phyloP scores from a whole-genome alignment of 2,329 filamentous ascomycete species.

The Chrysoporthe cubensis region DNA sequence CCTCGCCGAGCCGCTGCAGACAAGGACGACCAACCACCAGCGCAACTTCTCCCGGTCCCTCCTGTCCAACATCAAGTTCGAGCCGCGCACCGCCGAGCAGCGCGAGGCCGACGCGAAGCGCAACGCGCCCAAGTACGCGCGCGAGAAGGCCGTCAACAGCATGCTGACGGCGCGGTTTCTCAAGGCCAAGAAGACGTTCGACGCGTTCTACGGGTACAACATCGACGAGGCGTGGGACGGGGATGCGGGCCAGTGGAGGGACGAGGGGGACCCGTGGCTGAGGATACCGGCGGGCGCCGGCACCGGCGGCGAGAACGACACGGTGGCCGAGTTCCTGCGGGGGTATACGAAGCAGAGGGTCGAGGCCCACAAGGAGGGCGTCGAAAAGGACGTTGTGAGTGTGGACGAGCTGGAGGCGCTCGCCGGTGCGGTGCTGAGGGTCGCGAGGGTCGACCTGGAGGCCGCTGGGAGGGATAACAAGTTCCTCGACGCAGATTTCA shows the following conservation, averaged over 20 bases:
- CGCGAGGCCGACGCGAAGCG: conserved; percentile 28
- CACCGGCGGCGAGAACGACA: conserved; percentile 19
- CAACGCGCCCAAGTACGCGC: conserved; percentile 31
- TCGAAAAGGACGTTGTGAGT: conserved; percentile 17
- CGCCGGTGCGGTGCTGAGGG: conserved; percentile 25
- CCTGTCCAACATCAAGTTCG: conserved; percentile 26
- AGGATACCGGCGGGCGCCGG: conserved; percentile 15
- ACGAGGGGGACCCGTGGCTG: conserved; percentile 30
- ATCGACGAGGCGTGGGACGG: conserved; percentile 27
- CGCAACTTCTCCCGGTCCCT: conserved; percentile 17
- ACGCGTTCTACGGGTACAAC: conserved; percentile 29
- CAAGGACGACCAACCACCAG: conserved; percentile 17
- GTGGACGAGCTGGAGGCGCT: conserved; percentile 29
- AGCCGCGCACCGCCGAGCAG: conserved; percentile 29
- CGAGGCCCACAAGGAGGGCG: conserved; percentile 19
- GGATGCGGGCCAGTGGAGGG: conserved; percentile 19
- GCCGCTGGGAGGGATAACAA: conserved; percentile 27
- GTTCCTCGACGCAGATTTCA: conserved; percentile 23
- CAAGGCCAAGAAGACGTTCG: conserved; percentile 31
- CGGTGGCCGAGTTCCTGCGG: conserved; percentile 29
- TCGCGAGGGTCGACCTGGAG: conserved; percentile 30
- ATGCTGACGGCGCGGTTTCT: conserved; percentile 31
- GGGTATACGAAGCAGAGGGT: conserved; percentile 23
- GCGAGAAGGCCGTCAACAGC: conserved; percentile 29
- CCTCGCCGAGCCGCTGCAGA: conserved; percentile 22